Conservation (phyloP, 2,329 filamentous ascomycete species). For the Monilinia laxa region DNA sequence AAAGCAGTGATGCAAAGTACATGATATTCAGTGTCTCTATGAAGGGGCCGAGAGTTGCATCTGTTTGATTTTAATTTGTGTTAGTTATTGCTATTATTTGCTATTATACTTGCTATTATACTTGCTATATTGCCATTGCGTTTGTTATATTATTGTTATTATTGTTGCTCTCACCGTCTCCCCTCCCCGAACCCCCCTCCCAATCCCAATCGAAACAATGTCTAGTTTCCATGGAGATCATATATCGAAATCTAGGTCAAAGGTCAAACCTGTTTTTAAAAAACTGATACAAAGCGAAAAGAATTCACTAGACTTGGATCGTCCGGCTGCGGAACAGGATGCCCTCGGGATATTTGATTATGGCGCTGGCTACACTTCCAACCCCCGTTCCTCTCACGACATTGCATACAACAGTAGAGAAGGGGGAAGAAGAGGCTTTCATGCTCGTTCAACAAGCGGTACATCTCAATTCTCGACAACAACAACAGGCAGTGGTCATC, state of each 20-base stretch:
- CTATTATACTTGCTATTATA: constrained; percentile 3
- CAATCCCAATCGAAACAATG: constrained; percentile 27
- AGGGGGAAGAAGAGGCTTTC: constrained; percentile 40
- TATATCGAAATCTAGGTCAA: constrained; percentile 35
- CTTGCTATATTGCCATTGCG: too few species aligned
- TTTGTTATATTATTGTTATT: background rate
- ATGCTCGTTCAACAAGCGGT: constrained; percentile 59
- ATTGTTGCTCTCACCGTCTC: constrained; percentile 15
- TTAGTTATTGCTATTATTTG: constrained; percentile 15
- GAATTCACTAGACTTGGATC: constrained; percentile 62
- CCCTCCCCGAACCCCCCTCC: background rate
- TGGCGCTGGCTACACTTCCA: constrained; percentile 29
- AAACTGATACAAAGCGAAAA: constrained; percentile 55
- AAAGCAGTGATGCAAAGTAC: constrained; percentile 27
- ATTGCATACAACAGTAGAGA: constrained; percentile 28
- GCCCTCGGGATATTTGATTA: constrained; percentile 42
- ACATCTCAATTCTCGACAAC: constrained; percentile 54
- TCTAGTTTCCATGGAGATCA: constrained; percentile 33
- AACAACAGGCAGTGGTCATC: constrained; percentile 51
- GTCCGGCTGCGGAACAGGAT: constrained; percentile 57
- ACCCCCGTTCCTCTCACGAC: constrained; percentile 35
- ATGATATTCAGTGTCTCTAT: constrained; percentile 22
- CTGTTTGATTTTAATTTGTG: constrained; percentile 14
- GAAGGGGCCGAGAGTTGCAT: constrained; percentile 14
- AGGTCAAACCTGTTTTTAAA: constrained; percentile 59